phyloP scores from a whole-genome alignment of 2,329 filamentous ascomycete species.

The Conoideocrella luteorostrata region DNA sequence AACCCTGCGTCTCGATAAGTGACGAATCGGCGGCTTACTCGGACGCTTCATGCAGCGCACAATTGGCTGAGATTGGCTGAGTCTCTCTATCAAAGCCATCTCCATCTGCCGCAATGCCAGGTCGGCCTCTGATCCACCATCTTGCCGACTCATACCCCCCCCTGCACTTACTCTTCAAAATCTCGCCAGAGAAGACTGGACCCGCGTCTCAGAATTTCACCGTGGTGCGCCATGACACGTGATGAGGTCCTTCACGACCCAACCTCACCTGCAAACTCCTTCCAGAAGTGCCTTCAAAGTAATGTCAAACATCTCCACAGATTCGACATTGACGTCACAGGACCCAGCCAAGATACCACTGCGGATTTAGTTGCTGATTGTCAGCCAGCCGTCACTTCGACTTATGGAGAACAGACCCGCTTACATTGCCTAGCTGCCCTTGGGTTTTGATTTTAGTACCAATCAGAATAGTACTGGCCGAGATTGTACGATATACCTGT shows the following conservation, averaged over 20 bases:
- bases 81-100: not conserved
- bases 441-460: too few relatives aligned
- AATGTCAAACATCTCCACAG: not conserved
- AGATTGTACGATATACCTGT: not conserved
- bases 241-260: too few relatives aligned
- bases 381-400: not conserved
- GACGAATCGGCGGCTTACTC: constrained; percentile 5
- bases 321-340: constrained; percentile 1
- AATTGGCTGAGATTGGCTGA: constrained; percentile 1
- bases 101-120: constrained; percentile 4
- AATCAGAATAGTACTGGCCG: too few relatives aligned
- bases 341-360: constrained; percentile 1
- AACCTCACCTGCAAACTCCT: too few relatives aligned
- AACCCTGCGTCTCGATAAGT: too few relatives aligned
- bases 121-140: constrained; percentile 7
- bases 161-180: too few relatives aligned
- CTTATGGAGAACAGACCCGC: constrained; percentile 4
- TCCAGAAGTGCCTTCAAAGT: too few relatives aligned
- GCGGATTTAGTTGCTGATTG: not conserved
- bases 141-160: constrained; percentile 7
- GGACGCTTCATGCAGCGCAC: not conserved
- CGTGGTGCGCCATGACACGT: too few relatives aligned
- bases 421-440: not conserved
- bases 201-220: too few relatives aligned
- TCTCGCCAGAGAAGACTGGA: too few relatives aligned